Evolutionary conservation across 768 basidiomycete species (phyloP), one percentile per base, ranked within the genome.

Genomic region (Crepidotus variabilis): DNA sequence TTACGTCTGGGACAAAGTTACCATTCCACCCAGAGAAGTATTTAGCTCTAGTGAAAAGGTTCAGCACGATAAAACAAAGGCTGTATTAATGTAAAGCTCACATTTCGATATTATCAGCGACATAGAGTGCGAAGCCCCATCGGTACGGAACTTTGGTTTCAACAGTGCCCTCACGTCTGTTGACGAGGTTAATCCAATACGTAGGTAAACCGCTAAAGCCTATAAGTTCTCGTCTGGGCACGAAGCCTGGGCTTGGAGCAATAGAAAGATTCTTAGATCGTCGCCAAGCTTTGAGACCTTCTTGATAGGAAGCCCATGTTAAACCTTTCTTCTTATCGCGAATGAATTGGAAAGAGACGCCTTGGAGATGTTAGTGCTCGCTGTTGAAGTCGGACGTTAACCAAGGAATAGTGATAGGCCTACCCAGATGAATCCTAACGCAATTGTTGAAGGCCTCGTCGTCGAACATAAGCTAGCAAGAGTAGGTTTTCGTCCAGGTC

Each of bases 361-460:
- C 48, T 50, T 2, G 16, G 23, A 24, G 48, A 24, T 24, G 23
- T 50, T 6, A n/a, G n/a, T n/a, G n/a, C n/a, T n/a, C n/a, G n/a
- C n/a, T n/a, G n/a, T n/a, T n/a, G n/a, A 50, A 21, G 16, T 4
- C 11, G 10, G 43, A 3, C 21, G 10, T 14, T 4, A 16, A 50
- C n/a, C 48, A 2, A 50, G 48, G 2, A 24, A 50, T 24, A 21
- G 3, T 16, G 23, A 18, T 21, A 6, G 2, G n/a, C 48, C 6
- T 20, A 50, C 48, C 48, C 7, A 50, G 48, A 16, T 6, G 14
- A 16, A 50, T 24, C 48, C 24, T 28, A n/a, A 50, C 48, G 23
- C 14, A 14, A 50, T 50, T 50, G 24, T 50, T 50, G 48, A 50
- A 21, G n/a, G 48, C 48, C 23, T 50, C 48, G 48, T 50, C 48